Percentiles rank a stretch among this genome's conserved stretches.
phyloP scores from a whole-genome alignment of 345 rosid genomes.

The Ceriops decandra region DNA sequence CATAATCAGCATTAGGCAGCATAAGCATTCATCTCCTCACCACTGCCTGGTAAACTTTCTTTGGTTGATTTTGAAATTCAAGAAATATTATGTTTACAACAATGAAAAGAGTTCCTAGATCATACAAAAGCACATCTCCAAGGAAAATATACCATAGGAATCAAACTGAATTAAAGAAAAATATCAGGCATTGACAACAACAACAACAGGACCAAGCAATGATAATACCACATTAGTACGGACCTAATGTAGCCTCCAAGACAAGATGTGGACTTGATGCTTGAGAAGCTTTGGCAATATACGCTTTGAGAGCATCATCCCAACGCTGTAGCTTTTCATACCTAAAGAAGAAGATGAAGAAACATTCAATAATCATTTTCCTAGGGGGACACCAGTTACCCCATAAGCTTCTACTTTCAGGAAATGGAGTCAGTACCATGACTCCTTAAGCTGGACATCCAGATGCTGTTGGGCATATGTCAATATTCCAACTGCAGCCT shows the following conservation, averaged over 20 bases:
- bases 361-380: not conserved
- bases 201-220: not conserved
- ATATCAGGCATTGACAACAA: not conserved
- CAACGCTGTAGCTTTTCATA: conserved; percentile 98
- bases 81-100: not conserved
- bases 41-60: not conserved
- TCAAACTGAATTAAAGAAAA: not conserved
- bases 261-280: conserved; percentile 69
- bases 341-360: conserved; percentile 40
- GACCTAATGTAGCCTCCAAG: conserved; percentile 87
- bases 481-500: conserved; percentile 99
- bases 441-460: conserved; percentile 92
- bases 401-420: not conserved
- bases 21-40: not conserved
- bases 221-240: conserved; percentile 10
- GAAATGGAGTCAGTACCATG: conserved; percentile 51
- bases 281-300: conserved; percentile 75
- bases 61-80: not conserved
- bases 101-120: not conserved
- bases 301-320: conserved; percentile 99
- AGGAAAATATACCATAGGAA: not conserved
- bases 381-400: not conserved
- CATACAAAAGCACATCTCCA: not conserved
- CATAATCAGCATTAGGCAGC: not conserved
- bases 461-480: conserved; percentile 88